Evolutionary conservation across 1,139 yeast species (phyloP).

Genomic region (Groenewaldozyma auringiensis): DNA sequence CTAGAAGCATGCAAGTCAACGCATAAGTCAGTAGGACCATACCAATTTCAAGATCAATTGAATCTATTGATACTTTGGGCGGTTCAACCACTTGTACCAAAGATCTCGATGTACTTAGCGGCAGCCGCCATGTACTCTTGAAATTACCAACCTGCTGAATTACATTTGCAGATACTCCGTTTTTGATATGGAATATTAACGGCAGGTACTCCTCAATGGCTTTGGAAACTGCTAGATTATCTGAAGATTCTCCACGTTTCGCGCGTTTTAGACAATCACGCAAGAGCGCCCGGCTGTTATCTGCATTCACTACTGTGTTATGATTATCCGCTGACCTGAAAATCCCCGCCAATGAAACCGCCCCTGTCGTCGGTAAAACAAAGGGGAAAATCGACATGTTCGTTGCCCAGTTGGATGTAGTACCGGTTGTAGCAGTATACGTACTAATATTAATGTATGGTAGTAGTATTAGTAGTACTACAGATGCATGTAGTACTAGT

Average conservation of each 20-base stretch:
- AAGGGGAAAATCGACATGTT: conserved; percentile 20
- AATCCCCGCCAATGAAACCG: conserved; percentile 19
- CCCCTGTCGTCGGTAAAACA: conserved; percentile 27
- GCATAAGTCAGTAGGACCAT: conserved; percentile 28
- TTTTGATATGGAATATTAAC: conserved; percentile 19
- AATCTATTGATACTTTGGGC: conserved; percentile 21
- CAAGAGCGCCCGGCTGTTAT: conserved; percentile 26
- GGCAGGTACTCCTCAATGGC: conserved; percentile 30
- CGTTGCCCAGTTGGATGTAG: not conserved
- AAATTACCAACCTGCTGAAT: conserved; percentile 10
- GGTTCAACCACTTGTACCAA: conserved; percentile 17
- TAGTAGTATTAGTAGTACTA: too few species aligned
- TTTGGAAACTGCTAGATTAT: conserved; percentile 26
- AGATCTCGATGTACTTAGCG: conserved; percentile 19
- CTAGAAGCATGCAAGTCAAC: conserved; percentile 21
- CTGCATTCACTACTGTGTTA: conserved; percentile 25
- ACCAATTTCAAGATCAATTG: conserved; percentile 26
- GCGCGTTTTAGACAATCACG: conserved; percentile 28
- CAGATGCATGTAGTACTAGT: too few species aligned
- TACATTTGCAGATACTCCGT: conserved; percentile 10
- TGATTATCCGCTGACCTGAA: conserved; percentile 20
- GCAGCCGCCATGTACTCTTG: conserved; percentile 25
- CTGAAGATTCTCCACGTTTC: conserved; percentile 25
- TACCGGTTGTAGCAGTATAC: not conserved
- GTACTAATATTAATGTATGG: too few species aligned